Conservation (phyloP, 306 rosid genomes). For the Herpetospermum pedunculosum region DNA sequence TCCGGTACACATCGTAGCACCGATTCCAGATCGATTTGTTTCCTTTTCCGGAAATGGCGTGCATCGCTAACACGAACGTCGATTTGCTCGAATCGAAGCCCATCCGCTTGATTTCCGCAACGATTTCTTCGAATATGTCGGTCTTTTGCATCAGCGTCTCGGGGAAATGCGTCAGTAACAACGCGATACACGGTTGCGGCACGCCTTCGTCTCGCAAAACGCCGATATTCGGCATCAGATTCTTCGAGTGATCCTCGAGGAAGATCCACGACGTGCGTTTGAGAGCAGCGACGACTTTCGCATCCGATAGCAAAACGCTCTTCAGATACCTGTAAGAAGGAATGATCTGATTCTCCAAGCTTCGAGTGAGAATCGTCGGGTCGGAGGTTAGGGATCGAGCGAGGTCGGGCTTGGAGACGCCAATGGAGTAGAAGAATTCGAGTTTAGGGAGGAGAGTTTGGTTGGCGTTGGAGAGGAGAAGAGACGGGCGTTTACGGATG, state of each 20-base stretch:
- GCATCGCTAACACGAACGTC: slow-evolving; percentile 11
- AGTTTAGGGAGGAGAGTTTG: slow-evolving; percentile 22
- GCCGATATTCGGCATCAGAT: slow-evolving; percentile 9
- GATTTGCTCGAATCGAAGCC: slow-evolving; percentile 10
- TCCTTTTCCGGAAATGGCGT: background rate
- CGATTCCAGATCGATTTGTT: background rate
- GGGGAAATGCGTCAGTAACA: background rate
- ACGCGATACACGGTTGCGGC: background rate
- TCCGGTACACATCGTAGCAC: slow-evolving; percentile 9
- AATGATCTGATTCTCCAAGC: slow-evolving; percentile 10
- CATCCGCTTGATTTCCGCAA: slow-evolving; percentile 5
- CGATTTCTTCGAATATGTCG: background rate
- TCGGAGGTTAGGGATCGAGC: background rate
- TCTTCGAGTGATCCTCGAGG: background rate
- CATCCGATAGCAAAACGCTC: background rate
- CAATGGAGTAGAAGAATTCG: slow-evolving; percentile 21
- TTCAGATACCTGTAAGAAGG: slow-evolving; percentile 19
- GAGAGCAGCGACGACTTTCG: background rate
- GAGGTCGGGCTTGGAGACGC: slow-evolving; percentile 15
- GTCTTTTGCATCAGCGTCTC: background rate
- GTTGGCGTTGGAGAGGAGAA: slow-evolving; percentile 7
- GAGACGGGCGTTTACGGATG: slow-evolving; percentile 1
- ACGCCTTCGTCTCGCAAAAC: slow-evolving; percentile 7
- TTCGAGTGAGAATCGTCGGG: background rate
- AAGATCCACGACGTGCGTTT: background rate